phyloP scores from a whole-genome alignment of 2,329 filamentous ascomycete species.

The Ophiostoma australiae region DNA sequence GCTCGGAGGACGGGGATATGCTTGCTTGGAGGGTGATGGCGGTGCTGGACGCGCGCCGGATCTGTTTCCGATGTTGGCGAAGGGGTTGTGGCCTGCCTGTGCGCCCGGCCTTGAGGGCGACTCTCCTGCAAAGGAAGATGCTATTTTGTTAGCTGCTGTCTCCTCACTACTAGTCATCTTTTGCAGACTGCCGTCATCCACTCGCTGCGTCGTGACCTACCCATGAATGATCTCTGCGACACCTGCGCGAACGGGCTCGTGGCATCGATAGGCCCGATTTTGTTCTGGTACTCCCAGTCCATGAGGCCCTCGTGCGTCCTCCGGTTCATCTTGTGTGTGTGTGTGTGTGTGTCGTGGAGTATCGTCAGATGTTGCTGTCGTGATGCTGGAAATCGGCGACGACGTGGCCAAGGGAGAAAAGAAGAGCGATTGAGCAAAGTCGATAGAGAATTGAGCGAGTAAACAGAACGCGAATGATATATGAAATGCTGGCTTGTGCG shows the following conservation, averaged over 20 bases:
- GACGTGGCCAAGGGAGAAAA: not conserved
- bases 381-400: not conserved
- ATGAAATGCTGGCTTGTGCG: not conserved
- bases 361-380: not conserved
- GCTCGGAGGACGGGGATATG: slow-evolving; percentile 38
- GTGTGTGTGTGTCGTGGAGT: not conserved
- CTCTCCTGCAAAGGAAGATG: slow-evolving; percentile 29
- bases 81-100: slow-evolving; percentile 29
- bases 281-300: slow-evolving; percentile 62
- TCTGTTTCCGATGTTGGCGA: slow-evolving; percentile 26
- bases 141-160: slow-evolving; percentile 17
- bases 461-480: not conserved
- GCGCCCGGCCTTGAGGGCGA: slow-evolving; percentile 29
- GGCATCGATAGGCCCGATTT: slow-evolving; percentile 52
- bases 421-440: not conserved
- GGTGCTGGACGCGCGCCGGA: slow-evolving; percentile 9
- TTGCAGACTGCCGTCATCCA: not conserved
- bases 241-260: slow-evolving; percentile 58
- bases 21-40: slow-evolving; percentile 31
- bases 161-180: not conserved
- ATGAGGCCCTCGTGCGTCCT: slow-evolving; percentile 58
- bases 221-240: slow-evolving; percentile 40
- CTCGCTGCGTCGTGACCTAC: slow-evolving; percentile 35
- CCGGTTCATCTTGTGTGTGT: slow-evolving; percentile 36
- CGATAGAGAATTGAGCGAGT: not conserved